Base-by-base conservation (phyloP, 169 alveolate species). In the Eimeria necatrix region DNA sequence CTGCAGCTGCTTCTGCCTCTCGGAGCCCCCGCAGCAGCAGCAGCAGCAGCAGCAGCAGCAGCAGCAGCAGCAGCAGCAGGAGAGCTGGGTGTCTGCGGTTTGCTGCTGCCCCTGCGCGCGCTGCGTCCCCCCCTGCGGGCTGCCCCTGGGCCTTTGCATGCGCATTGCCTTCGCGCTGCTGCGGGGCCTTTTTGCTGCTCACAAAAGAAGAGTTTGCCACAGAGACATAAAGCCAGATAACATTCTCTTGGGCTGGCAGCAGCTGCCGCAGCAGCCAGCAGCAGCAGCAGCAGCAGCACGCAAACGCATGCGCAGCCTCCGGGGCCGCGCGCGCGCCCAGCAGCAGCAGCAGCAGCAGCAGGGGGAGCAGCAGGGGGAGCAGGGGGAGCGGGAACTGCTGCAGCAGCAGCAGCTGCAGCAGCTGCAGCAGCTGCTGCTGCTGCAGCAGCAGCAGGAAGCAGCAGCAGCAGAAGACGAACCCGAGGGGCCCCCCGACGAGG, bases 171-270 rank as follows among this genome's bases (percentile, higher is more conserved):
- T 48, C 10, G 73, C 80, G 9, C 20, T 93, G 9, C 59, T 93
- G 14, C 84, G 91, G 1, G 96, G 93, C 3, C 53, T 93, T 41
- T 26, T 86, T 64, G 84, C 80, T 4, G 83, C 86, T 53, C 96
- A 93, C 64, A 68, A 86, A 52, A 70, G 41, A 16, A 53, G 96
- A 12, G 70, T 93, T 2, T 49, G 53, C 20, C 96, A 93, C 64
- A 14, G 96, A 8, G 96, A 93, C 64, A 52, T 93, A 26, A 93
- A 93, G 51, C 96, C 96, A 4, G 96, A 93, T 24, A 93, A 93
- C 59, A 85, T 93, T 16, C 88, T 93, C 9, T 56, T 76, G 3
- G 89, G 41, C 0, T 93, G 89, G 89, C 48, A 70, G 16, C 53
- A 60, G 83, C 14, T 71, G 24, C 86, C 85, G 8, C 68, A 48